Evolutionary conservation across 192 early-diverging fungal genomes (phyloP).

Genomic region (Lobosporangium transversale): DNA sequence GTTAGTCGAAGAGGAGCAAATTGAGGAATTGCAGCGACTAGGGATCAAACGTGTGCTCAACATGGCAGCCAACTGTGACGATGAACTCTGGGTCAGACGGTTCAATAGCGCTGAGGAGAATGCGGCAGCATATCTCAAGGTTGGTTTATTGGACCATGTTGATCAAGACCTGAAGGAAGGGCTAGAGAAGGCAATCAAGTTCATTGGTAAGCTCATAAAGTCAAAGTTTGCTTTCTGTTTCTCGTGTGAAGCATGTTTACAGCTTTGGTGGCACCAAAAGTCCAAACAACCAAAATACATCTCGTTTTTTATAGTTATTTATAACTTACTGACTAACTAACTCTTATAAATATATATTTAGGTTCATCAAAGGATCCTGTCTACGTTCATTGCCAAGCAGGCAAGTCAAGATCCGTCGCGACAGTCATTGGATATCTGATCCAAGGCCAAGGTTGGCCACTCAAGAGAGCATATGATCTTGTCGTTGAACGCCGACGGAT

Average conservation of each 20-base stretch:
- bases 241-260: background rate
- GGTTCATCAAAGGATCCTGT: conserved; percentile 57
- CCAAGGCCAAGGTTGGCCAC: conserved; percentile 64
- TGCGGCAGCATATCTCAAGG: conserved; percentile 51
- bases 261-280: too few species aligned
- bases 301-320: too few species aligned
- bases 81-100: conserved; percentile 52
- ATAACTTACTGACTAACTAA: too few species aligned
- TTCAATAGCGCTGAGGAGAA: conserved; percentile 14
- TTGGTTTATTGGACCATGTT: conserved; percentile 70
- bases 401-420: conserved; percentile 75
- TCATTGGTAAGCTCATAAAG: conserved; percentile 64
- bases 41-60: conserved; percentile 76
- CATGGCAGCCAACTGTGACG: conserved; percentile 76
- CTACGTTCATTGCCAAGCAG: conserved; percentile 83
- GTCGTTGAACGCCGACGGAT: conserved; percentile 70
- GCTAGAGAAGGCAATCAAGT: conserved; percentile 69
- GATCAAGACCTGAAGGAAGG: conserved; percentile 73
- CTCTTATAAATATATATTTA: too few species aligned
- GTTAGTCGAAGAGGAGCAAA: conserved; percentile 65
- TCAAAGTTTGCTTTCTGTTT: conserved; percentile 9
- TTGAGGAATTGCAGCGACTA: conserved; percentile 57
- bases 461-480: conserved; percentile 72
- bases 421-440: conserved; percentile 77
- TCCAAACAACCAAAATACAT: background rate